Evolutionary conservation across 805 yeast genomes (phyloP), one percentile per base, ranked within the genome.

Genomic region (Schwanniomyces vanrijiae): DNA sequence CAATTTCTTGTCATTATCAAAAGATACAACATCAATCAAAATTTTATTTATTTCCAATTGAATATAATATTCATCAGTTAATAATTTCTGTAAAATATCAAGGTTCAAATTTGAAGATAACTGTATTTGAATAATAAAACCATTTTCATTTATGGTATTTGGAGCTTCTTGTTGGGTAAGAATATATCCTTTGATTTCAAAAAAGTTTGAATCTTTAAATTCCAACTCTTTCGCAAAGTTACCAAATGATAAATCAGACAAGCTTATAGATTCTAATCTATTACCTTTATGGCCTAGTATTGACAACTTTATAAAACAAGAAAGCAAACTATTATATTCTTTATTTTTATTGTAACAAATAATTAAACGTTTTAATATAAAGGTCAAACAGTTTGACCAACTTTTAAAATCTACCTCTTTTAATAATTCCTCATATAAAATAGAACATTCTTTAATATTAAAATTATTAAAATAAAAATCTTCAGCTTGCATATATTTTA

Each of bases 371-470:
- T 59, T 52, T 5, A 75, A 53, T 3, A 78, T 58, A 3, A 59
- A 31, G 0, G 61, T 56, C 5, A 68, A 56, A 2, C 80, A 51
- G 5, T 47, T 31, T 7, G 47, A 48, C 83, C 84, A 80, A 4
- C 58, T 52, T 35, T 73, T n/a, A 3, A 35, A 8, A 6, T 31
- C 20, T 31, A 31, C 16, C 6, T 31, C 35, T 2, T 31, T 31
- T 20, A 31, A 31, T 31, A 31, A 18, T 31, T 31, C 35, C n/a
- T 14, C 20, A 31, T 31, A 31, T 31, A 31, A 14, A 6, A 8
- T 7, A 3, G n/a, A 9, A 18, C 20, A 31, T 3, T 31, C 20
- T 16, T 31, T 31, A 7, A 31, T 31, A 2, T 19, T 14, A 3
- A 13, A 2, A 19, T 14, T 16, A 31, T 31, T 7, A 24, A 28